A percentile compares a stretch with the other conserved stretches of the same genome.
These are phyloP conservation scores for Sphagnum contortum DNA, from an alignment of 225 moss, liverwort and hornwort species.

Conservation along the genomic window DNA sequence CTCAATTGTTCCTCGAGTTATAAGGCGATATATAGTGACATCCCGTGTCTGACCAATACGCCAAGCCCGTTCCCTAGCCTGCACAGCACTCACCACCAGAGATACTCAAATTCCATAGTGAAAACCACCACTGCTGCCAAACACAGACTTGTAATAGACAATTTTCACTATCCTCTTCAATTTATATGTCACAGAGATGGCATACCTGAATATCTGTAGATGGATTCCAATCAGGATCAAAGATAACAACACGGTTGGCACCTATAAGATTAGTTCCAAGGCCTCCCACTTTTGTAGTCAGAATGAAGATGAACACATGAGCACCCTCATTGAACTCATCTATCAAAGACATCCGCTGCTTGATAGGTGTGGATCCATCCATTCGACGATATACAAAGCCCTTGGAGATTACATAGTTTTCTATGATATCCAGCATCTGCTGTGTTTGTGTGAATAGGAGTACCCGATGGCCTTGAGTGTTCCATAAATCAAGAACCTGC, in stretches of 20 bases:
- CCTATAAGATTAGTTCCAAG: conserved; percentile 89
- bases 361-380: conserved; percentile 89
- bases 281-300: conserved; percentile 95
- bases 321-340: conserved; percentile 92
- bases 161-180: no score
- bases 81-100: conserved; percentile 13
- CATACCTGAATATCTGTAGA: conserved; percentile 94
- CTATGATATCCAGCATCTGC: conserved; percentile 95
- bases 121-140: no score
- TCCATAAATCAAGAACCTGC: conserved; percentile 72
- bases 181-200: no score
- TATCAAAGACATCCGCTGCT: conserved; percentile 75
- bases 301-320: conserved; percentile 82
- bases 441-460: conserved; percentile 92
- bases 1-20: conserved; percentile 94
- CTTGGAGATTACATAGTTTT: conserved; percentile 49
- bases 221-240: conserved; percentile 99
- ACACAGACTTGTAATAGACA: no score
- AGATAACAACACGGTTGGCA: conserved; percentile 91
- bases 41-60: conserved; percentile 92
- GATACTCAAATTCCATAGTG: not conserved
- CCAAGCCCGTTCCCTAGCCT: conserved; percentile 99
- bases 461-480: conserved; percentile 79
- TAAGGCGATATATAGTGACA: conserved; percentile 81
- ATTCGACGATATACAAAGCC: conserved; percentile 81